These are phyloP conservation scores for Rubia occidens DNA, from an alignment of 305 asterid genomes.

Conservation along the genomic window DNA sequence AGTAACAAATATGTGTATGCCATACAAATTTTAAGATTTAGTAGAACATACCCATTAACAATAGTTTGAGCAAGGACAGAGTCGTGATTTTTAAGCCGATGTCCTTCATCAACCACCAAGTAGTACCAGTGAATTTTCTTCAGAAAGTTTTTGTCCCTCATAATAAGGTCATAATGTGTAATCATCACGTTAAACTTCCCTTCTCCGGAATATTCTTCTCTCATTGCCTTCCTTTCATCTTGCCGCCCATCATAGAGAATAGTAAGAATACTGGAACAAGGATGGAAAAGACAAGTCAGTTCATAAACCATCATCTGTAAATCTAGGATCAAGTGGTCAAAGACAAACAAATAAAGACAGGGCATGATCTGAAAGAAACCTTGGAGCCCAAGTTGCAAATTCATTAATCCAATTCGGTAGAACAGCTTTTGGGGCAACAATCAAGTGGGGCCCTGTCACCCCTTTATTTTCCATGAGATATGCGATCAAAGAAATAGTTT, in stretches of 20 bases:
- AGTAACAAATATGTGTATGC: constrained; percentile 8
- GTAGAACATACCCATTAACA: constrained; percentile 60
- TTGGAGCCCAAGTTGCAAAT: constrained; percentile 90
- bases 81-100: constrained; percentile 84
- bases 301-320: constrained; percentile 18
- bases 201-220: constrained; percentile 81
- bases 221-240: constrained; percentile 90
- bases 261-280: constrained; percentile 55
- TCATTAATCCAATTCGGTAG: constrained; percentile 94
- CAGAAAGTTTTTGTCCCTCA: constrained; percentile 85
- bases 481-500: constrained; percentile 86
- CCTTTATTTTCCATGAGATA: constrained; percentile 92
- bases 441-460: constrained; percentile 90
- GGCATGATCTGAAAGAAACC: constrained; percentile 32
- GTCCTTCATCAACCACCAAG: constrained; percentile 98
- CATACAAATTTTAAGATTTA: not conserved
- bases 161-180: constrained; percentile 95
- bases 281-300: constrained; percentile 25
- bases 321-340: not conserved
- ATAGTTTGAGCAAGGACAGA: constrained; percentile 92
- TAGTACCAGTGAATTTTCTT: constrained; percentile 90
- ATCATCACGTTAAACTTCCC: constrained; percentile 90
- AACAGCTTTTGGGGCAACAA: constrained; percentile 99
- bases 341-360: constrained; percentile 5
- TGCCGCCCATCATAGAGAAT: constrained; percentile 91